Evolutionary conservation across 2,329 filamentous ascomycete species (phyloP).

Genomic region (Penicillium polonicum): DNA sequence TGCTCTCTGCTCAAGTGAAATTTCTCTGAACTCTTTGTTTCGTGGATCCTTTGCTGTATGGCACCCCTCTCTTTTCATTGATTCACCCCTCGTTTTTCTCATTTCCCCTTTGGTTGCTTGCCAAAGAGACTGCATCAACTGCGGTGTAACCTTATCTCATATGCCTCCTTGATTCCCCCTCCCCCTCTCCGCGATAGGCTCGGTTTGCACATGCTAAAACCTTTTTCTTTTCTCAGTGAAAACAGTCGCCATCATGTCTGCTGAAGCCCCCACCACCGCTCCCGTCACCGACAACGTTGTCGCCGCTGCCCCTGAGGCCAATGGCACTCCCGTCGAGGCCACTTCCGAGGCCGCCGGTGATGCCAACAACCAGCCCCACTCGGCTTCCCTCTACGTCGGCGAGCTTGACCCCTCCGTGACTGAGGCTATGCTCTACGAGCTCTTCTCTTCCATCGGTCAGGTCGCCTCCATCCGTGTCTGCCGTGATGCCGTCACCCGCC

Average conservation of each 20-base stretch:
- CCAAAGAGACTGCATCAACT: slow-evolving; percentile 16
- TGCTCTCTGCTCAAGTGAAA: slow-evolving; percentile 15
- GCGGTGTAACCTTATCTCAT: slow-evolving; percentile 15
- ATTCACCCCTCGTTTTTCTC: slow-evolving; percentile 6
- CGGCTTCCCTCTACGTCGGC: slow-evolving; percentile 96
- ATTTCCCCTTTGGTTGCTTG: not conserved
- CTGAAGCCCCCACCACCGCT: slow-evolving; percentile 72
- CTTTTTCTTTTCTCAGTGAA: slow-evolving; percentile 50
- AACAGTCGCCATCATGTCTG: slow-evolving; percentile 73
- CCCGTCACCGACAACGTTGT: slow-evolving; percentile 61
- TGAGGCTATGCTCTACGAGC: slow-evolving; percentile 99
- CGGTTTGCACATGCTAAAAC: slow-evolving; percentile 16
- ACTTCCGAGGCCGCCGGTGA: slow-evolving; percentile 48
- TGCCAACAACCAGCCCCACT: slow-evolving; percentile 79
- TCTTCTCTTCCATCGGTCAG: slow-evolving; percentile 98
- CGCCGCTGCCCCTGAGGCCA: slow-evolving; percentile 60
- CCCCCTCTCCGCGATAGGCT: slow-evolving; percentile 4
- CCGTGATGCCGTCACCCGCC: slow-evolving; percentile 96
- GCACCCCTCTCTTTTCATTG: slow-evolving; percentile 10
- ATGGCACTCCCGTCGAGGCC: slow-evolving; percentile 61
- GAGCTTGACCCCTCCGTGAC: slow-evolving; percentile 97
- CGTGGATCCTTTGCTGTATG: slow-evolving; percentile 15
- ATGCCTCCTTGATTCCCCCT: slow-evolving; percentile 11
- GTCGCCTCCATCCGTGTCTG: slow-evolving; percentile 99
- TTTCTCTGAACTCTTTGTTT: slow-evolving; percentile 17